Conservation (phyloP, 2,329 filamentous ascomycete genomes). For the Falciphora oryzae region DNA sequence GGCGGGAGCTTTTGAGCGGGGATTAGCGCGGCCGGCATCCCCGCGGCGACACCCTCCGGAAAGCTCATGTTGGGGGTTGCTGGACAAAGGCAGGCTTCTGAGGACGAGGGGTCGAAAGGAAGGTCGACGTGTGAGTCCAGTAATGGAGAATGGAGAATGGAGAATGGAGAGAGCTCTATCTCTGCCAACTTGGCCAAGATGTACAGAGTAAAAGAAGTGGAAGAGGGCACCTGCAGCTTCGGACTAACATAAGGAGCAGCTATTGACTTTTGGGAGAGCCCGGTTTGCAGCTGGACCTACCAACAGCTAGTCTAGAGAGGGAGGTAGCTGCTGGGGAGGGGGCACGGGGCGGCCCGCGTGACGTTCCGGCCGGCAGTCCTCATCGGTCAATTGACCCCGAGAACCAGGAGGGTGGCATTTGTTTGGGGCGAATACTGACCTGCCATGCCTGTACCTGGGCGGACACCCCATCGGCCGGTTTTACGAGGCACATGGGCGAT, state of each 20-base stretch:
- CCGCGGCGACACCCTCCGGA: conserved; percentile 29
- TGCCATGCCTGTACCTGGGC: not conserved
- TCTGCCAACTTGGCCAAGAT: too few species aligned
- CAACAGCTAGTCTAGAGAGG: not conserved
- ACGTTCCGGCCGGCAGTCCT: not conserved
- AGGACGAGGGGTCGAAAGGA: not conserved
- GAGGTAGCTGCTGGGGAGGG: not conserved
- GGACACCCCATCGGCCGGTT: not conserved
- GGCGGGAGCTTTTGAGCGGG: conserved; percentile 31
- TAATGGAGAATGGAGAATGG: too few species aligned
- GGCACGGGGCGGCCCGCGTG: not conserved
- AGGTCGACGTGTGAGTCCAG: too few species aligned
- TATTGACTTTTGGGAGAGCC: not conserved
- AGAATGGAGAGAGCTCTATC: not conserved
- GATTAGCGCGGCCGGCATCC: conserved; percentile 28
- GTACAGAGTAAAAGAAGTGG: not conserved
- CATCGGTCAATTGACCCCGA: too few species aligned
- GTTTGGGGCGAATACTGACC: not conserved
- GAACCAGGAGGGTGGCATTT: not conserved
- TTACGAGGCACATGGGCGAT: not conserved
- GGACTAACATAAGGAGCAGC: not conserved
- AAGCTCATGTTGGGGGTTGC: conserved; percentile 13
- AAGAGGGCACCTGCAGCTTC: not conserved
- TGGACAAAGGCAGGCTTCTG: too few species aligned
- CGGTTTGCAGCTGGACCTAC: not conserved